Conservation (phyloP, 345 rosid genomes). For the Eucalyptus grandis region DNA sequence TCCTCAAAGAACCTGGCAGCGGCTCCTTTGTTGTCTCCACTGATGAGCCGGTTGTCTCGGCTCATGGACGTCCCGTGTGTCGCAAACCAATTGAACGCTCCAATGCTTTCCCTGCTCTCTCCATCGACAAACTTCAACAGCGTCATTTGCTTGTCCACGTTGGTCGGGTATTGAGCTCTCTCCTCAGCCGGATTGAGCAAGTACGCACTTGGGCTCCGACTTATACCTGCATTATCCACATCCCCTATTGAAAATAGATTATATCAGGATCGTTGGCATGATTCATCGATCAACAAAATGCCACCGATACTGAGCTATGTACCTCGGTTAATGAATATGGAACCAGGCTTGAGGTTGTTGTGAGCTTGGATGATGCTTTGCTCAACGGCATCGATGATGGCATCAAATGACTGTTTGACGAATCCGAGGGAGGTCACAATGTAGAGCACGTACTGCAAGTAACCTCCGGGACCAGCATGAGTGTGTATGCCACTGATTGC, state of each 20-base stretch:
- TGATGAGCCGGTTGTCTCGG: conserved; percentile 39
- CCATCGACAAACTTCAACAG: conserved; percentile 31
- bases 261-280: background rate
- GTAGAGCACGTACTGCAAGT: conserved; percentile 42
- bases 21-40: conserved; percentile 61
- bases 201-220: conserved; percentile 49
- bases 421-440: conserved; percentile 40
- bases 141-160: conserved; percentile 45
- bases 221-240: conserved; percentile 40
- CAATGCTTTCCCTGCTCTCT: conserved; percentile 11
- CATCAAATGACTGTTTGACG: conserved; percentile 37
- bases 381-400: conserved; percentile 32
- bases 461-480: conserved; percentile 51
- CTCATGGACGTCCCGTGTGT: conserved; percentile 62
- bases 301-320: background rate
- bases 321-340: conserved; percentile 29
- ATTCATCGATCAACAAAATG: background rate
- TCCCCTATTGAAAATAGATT: conserved; percentile 9
- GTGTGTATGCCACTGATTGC: conserved; percentile 53
- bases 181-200: conserved; percentile 36
- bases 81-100: conserved; percentile 50
- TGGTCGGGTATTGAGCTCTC: conserved; percentile 18
- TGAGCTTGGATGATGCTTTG: conserved; percentile 44
- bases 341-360: conserved; percentile 28
- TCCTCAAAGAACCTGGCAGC: conserved; percentile 58